A percentile compares a stretch with the other conserved stretches of the same genome.
These are phyloP conservation scores for Lactarius hengduanensis DNA, from an alignment of 768 basidiomycete species.

Conservation along the genomic window DNA sequence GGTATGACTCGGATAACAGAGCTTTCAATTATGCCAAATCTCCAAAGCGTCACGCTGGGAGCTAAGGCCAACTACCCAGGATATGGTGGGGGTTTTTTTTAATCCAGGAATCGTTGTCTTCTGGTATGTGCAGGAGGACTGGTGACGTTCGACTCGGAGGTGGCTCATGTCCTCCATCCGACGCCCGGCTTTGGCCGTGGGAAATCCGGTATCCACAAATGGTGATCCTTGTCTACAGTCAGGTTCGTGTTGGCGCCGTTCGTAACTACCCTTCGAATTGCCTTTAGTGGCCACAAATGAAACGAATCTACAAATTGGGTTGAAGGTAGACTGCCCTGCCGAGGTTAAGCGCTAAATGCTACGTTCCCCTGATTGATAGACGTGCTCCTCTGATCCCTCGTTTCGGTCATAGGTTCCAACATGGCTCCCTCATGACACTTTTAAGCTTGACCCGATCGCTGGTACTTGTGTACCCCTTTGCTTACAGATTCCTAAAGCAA, in stretches of 20 bases:
- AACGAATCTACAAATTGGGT: conserved; percentile 6
- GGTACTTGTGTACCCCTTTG: conserved; percentile 1
- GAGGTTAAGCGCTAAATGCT: background rate
- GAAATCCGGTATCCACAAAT: background rate
- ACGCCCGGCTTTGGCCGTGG: background rate
- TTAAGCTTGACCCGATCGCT: conserved; percentile 2
- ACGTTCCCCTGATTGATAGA: background rate
- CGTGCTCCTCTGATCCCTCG: background rate
- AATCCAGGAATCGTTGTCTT: background rate
- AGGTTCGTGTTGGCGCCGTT: no score
- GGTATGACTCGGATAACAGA: background rate
- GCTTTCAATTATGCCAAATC: background rate
- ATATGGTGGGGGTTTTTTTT: background rate
- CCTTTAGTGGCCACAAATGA: background rate
- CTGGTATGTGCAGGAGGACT: background rate
- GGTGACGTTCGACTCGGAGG: no score
- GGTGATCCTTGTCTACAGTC: conserved; percentile 1
- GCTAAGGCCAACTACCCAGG: background rate
- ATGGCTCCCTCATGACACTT: background rate
- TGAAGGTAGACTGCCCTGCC: background rate
- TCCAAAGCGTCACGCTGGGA: background rate
- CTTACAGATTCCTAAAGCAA: background rate
- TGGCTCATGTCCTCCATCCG: no score
- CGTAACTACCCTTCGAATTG: background rate
- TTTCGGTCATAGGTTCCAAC: background rate